Evolutionary conservation across 1,284 basidiomycete genomes (phyloP).

Genomic region (Moniliella sp.): DNA sequence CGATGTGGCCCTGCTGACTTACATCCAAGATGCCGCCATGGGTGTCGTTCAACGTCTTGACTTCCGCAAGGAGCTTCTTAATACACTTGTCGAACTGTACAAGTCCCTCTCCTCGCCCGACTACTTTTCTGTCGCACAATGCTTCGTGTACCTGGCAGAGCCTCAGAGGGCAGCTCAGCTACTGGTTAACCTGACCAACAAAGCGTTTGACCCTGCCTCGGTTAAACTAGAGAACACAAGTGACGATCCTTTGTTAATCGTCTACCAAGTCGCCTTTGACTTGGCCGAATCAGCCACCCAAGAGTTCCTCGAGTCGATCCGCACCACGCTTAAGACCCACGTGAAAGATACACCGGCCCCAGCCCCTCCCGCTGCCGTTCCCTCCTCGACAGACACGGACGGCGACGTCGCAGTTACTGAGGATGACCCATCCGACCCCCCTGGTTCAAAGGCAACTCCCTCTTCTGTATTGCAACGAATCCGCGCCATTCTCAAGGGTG

Average conservation of each 20-base stretch:
- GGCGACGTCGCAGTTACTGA: constrained; percentile 10
- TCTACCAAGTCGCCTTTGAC: constrained; percentile 31
- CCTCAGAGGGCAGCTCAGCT: constrained; percentile 20
- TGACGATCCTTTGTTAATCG: constrained; percentile 22
- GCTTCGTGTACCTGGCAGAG: constrained; percentile 31
- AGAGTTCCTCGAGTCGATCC: constrained; percentile 29
- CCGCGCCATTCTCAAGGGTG: constrained; percentile 22
- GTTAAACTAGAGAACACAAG: constrained; percentile 17
- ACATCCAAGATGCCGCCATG: constrained; percentile 29
- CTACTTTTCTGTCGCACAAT: constrained; percentile 31
- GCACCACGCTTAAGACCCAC: constrained; percentile 11
- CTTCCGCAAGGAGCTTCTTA: constrained; percentile 20
- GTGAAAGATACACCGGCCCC: no score
- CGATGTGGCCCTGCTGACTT: constrained; percentile 21
- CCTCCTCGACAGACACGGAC: constrained; percentile 5
- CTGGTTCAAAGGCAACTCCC: constrained; percentile 7
- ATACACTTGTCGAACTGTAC: constrained; percentile 31
- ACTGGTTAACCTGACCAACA: constrained; percentile 19
- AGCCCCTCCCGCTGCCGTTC: constrained; percentile 1
- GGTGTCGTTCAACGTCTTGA: constrained; percentile 19
- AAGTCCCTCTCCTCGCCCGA: constrained; percentile 24
- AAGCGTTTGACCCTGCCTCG: constrained; percentile 13
- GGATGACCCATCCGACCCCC: constrained; percentile 1
- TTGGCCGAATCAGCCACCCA: constrained; percentile 33
- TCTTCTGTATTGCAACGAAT: constrained; percentile 14